A percentile compares a stretch with the other conserved stretches of the same genome.
Conservation (phyloP, 768 basidiomycete species). For the Clavaria fumosa region DNA sequence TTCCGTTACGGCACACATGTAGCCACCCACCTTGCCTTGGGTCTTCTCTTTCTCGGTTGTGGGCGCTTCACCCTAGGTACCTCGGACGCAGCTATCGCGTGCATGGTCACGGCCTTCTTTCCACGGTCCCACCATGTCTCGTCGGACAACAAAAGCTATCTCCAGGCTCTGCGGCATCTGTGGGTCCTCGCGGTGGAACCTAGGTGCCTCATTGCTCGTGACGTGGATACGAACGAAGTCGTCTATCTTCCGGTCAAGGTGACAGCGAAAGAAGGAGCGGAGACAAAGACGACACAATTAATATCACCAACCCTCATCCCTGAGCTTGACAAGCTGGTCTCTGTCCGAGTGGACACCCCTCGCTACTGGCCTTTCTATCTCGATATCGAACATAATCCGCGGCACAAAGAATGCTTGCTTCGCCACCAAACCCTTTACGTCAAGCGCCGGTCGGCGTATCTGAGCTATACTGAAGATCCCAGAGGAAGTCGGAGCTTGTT, state of each 20-base stretch:
- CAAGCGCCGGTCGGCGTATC: slow-evolving; percentile 81
- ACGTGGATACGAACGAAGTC: slow-evolving; percentile 82
- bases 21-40: slow-evolving; percentile 80
- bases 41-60: slow-evolving; percentile 84
- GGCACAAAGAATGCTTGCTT: slow-evolving; percentile 55
- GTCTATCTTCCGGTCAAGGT: slow-evolving; percentile 91
- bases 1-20: slow-evolving; percentile 83
- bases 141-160: slow-evolving; percentile 77
- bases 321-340: slow-evolving; percentile 65
- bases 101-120: slow-evolving; percentile 82
- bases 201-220: slow-evolving; percentile 77
- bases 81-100: slow-evolving; percentile 82
- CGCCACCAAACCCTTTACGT: slow-evolving; percentile 77
- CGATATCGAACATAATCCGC: slow-evolving; percentile 51
- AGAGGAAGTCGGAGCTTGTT: slow-evolving; percentile 86
- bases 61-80: slow-evolving; percentile 87
- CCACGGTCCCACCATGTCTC: slow-evolving; percentile 71
- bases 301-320: slow-evolving; percentile 91
- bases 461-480: slow-evolving; percentile 89
- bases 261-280: slow-evolving; percentile 50
- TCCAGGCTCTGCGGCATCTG: slow-evolving; percentile 86
- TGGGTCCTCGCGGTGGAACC: slow-evolving; percentile 97
- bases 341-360: slow-evolving; percentile 82
- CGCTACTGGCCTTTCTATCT: slow-evolving; percentile 92
- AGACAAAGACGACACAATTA: slow-evolving; percentile 53